phyloP scores from a whole-genome alignment of 495 filamentous ascomycete species.

The Aeminium ludgeri region DNA sequence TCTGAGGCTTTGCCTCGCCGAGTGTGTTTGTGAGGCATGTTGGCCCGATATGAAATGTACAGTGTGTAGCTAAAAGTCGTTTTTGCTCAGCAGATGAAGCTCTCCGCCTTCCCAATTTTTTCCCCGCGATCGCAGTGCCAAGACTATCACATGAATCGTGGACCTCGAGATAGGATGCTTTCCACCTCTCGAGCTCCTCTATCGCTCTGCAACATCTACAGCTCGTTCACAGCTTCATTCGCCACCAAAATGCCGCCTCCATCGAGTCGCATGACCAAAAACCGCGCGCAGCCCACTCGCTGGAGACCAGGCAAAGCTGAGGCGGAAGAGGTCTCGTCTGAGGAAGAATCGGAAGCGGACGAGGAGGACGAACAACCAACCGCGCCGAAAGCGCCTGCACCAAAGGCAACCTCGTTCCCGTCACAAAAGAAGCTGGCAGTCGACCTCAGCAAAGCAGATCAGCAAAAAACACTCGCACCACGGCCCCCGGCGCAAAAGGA shows the following conservation, averaged over 20 bases:
- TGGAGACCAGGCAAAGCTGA: slow-evolving; percentile 74
- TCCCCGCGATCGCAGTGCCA: too few species aligned
- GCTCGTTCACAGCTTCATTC: too few species aligned
- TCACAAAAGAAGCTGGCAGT: slow-evolving; percentile 32
- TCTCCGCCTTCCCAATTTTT: too few species aligned
- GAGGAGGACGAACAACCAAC: slow-evolving; percentile 26
- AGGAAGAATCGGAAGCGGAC: slow-evolving; percentile 40
- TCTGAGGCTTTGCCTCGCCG: slow-evolving; percentile 36
- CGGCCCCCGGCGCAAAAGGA: slow-evolving; percentile 30
- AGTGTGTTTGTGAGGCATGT: slow-evolving; percentile 76
- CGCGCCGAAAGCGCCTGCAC: slow-evolving; percentile 32
- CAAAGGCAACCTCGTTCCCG: slow-evolving; percentile 39
- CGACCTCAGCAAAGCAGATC: slow-evolving; percentile 49
- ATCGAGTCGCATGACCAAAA: slow-evolving; percentile 69
- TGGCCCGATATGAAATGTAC: too few species aligned
- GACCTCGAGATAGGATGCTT: too few species aligned
- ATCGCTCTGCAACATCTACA: too few species aligned
- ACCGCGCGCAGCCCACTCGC: slow-evolving; percentile 64
- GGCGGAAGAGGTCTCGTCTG: slow-evolving; percentile 48
- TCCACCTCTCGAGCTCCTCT: too few species aligned
- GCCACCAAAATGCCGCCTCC: slow-evolving; percentile 54
- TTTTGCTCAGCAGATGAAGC: too few species aligned
- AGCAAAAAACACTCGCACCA: slow-evolving; percentile 36
- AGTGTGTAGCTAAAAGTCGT: too few species aligned
- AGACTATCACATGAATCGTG: too few species aligned